These are phyloP conservation scores for Conidiobolus incongruus DNA, from an alignment of 371 early-diverging fungal species.

Conservation along the genomic window DNA sequence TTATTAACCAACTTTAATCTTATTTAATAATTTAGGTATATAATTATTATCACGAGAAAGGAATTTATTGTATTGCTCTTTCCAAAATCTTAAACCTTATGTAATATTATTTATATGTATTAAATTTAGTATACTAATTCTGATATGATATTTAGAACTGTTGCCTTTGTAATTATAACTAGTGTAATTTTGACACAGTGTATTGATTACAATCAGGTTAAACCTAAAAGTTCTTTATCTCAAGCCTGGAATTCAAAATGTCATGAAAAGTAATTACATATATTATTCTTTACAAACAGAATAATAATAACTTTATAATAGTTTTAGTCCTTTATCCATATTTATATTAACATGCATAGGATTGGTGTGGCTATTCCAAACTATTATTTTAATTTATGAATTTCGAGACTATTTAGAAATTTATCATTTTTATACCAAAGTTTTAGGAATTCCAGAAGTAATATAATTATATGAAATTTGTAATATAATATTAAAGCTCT, in stretches of 20 bases:
- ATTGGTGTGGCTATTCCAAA: constrained; percentile 20
- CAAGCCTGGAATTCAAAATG: constrained; percentile 65
- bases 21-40: constrained; percentile 37
- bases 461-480: neutral
- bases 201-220: constrained; percentile 60
- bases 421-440: constrained; percentile 58
- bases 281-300: too few relatives aligned
- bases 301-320: too few relatives aligned
- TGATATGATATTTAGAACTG: constrained; percentile 18
- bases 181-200: constrained; percentile 72
- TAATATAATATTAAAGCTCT: neutral
- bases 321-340: neutral
- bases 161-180: constrained; percentile 70
- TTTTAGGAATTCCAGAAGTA: constrained; percentile 64
- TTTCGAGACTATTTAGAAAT: constrained; percentile 51
- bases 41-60: constrained; percentile 58
- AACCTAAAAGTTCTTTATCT: constrained; percentile 28
- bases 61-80: constrained; percentile 51
- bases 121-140: neutral
- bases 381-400: constrained; percentile 41
- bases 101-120: constrained; percentile 16
- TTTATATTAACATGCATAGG: constrained; percentile 13
- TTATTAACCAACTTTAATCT: too few relatives aligned
- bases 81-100: constrained; percentile 39
- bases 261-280: constrained; percentile 19